Evolutionary conservation across 2,329 filamentous ascomycete genomes (phyloP), one percentile per base, ranked within the genome.

Genomic region (Cytospora chrysosperma): DNA sequence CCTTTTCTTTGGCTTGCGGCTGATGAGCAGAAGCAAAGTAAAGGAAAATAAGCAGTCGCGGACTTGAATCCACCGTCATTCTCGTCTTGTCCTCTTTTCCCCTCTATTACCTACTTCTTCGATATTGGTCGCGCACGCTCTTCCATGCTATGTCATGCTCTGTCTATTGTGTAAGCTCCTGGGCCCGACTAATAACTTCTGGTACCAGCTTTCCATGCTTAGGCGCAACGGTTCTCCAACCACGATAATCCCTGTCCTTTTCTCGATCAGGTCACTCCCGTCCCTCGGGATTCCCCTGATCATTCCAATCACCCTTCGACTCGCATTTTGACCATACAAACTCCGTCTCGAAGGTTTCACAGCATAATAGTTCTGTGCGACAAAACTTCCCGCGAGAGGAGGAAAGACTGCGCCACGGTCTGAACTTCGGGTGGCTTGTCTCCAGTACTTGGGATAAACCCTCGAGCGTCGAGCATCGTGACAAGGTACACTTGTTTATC

Each of bases 241-340:
- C 65, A 63, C 65, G 63, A 58, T 67, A 30, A 67, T 64, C 65
- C 65, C 65, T 67, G 65, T 56, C 50, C 17, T 47, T 27, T 51
- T 17, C 19, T 49, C 50, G 54, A 62, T 59, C 62, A 56, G 56
- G 55, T 53, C 49, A 19, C 40, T 37, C 50, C 15, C 54, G 52
- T 34, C 43, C 59, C 50, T 61, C 40, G 47, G 55, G 57, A 62
- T 47, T 28, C 21, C 24, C 57, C 34, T 56, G 56, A 57, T 28
- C 53, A 30, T 53, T 62, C 56, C 43, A 49, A 62, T 51, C 28
- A 21, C 30, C 52, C 28, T 19, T 30, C 43, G 24, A 50, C 60
- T 55, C 56, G 52, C 56, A 65, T 56, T 59, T 26, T 43, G 54
- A 24, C 56, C 56, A 63, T 32, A 28, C 56, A 65, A 27, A 54